Evolutionary conservation across 208 protist genomes (phyloP), one percentile per base, ranked within the genome.

Genomic region (Phytomonas sp.): DNA sequence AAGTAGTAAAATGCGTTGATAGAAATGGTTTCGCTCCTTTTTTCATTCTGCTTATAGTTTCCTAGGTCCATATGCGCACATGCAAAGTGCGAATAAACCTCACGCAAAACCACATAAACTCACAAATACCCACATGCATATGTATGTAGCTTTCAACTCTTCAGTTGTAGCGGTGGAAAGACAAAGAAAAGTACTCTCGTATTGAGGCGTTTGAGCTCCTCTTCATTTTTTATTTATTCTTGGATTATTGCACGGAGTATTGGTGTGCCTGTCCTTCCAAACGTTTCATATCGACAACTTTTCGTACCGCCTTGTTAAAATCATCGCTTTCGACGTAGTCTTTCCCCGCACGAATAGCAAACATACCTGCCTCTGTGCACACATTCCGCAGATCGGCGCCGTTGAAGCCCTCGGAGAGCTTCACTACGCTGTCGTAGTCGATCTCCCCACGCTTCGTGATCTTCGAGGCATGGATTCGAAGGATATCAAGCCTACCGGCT

Each of bases 291-390:
- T 99, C 98, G 14, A 80, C 84, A 29, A 99, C 93, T 86, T 99
- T 99, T 56, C 98, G 89, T 19, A 96, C 97, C 34, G 98, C 99
- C 81, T 99, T 99, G 86, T 99, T 99, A 76, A 99, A 99, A 79
- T 99, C 99, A 66, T 99, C 97, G 74, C 98, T 92, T 66, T 98
- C 97, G 19, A 97, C 88, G 79, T 98, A 99, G 78, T 99, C 98
- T 61, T 98, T 88, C 34, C 98, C 95, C 0, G 80, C 97, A 59
- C 98, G 91, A 63, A 99, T 96, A 37, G 98, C 98, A 78, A 99
- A 99, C 96, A 99, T 99, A 69, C 98, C 99, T 2, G 98, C 98
- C 88, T 99, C 98, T 2, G 98, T 99, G 82, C 98, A 99, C 45
- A 99, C 94, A 76, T 99, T 99, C 6, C 91, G 84, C 40, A 99